Base-by-base conservation (phyloP, 352 stramenopile genomes). In the Phytopythium helicoides region DNA sequence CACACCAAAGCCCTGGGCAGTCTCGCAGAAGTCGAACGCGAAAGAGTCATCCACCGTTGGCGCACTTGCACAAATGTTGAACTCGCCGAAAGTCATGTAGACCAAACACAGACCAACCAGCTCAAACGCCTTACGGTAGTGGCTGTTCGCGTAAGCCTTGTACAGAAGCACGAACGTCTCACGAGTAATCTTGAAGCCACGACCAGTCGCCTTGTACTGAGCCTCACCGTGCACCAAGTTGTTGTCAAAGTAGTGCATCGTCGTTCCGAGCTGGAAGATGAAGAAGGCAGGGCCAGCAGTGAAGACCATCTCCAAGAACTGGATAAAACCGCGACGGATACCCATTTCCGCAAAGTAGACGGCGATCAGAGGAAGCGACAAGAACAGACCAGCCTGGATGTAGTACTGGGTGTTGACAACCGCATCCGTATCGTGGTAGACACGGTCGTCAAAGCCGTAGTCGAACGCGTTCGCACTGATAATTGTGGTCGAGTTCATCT, bases 201-300 rank as follows among this genome's bases (percentile, higher is more conserved):
- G 80, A 21, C 82, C 82, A 7, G 82, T 92, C 10, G 82, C 82
- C 59, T 90, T 84, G 69, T 92, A 92, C 56, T 89, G 73, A 5
- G 82, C 82, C 12, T 86, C 81, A 25, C 82, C 82, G 54, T 90
- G 79, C 28, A 92, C 60, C 51, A 92, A 54, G 63, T 90, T 90
- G 58, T 90, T 87, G 58, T 90, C 80, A 47, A 90, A 92, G 71
- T 89, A 92, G 66, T 92, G 82, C 79, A 90, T 90, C 2, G 77
- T 92, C 16, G 82, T 92, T 31, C 82, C 82, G 8, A 92, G 67
- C 57, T 89, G 77, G 58, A 92, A 92, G 11, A 90, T 77, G 57
- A 90, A 92, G 42, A 92, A 92, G 3, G 71, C 71, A 8, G 82
- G 82, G 22, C 82, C 82, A 21, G 54, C 59, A 22, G 82, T 92